Evolutionary conservation across 2,329 filamentous ascomycete genomes (phyloP).

Genomic region (Xylaria sp.): DNA sequence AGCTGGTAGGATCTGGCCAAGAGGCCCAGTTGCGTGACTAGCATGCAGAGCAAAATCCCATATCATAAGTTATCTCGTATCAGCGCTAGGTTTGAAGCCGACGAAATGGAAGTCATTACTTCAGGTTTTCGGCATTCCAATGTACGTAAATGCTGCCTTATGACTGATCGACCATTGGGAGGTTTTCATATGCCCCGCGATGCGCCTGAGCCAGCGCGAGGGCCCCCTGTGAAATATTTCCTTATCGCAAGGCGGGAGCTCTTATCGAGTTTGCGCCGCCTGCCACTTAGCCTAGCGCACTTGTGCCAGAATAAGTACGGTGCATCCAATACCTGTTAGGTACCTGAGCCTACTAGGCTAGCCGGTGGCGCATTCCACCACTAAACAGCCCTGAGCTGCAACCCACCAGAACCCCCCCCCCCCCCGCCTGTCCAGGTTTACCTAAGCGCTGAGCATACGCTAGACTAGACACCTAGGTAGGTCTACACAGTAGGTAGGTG

Average conservation of each 20-base stretch:
- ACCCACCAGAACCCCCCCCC: no score
- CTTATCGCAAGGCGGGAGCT: conserved; percentile 26
- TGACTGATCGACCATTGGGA: not conserved
- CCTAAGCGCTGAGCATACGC: not conserved
- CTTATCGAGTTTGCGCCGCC: conserved; percentile 18
- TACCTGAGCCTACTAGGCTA: not conserved
- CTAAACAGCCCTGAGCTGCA: not conserved
- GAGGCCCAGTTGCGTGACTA: conserved; percentile 28
- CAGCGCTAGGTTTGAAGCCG: not conserved
- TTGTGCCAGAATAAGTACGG: no score
- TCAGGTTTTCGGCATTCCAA: not conserved
- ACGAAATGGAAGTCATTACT: not conserved
- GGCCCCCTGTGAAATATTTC: conserved; percentile 26
- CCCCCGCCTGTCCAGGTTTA: no score
- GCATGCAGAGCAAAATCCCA: conserved; percentile 20
- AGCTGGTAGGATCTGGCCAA: conserved; percentile 32
- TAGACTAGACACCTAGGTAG: not conserved
- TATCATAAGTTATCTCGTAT: not conserved
- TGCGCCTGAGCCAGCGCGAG: not conserved
- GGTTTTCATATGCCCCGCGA: conserved; percentile 20
- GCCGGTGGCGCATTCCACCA: not conserved
- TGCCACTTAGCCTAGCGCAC: no score
- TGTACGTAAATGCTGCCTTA: not conserved
- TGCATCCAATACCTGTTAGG: no score
- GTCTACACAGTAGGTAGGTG: no score